Evolutionary conservation across 108 stramenopile species (phyloP), one percentile per base, ranked within the genome.

Genomic region (Nannochloropsis salina): DNA sequence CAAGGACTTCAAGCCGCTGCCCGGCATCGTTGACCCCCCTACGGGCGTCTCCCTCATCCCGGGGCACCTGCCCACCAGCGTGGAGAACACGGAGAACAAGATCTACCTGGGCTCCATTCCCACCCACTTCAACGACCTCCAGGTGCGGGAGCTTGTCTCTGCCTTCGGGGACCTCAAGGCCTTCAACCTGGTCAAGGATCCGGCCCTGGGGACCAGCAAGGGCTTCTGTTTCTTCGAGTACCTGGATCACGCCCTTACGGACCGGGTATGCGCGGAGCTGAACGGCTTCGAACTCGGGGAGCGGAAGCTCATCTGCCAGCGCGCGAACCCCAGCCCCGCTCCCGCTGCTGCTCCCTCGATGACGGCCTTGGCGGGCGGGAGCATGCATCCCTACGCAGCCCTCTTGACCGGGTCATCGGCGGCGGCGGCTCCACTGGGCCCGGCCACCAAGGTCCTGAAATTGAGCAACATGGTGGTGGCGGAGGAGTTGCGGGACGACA

Each of bases 381-480:
- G 40, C 81, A n/a, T 81, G 22, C 81, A 74, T 3, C 61, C 61
- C 2, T 74, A 74, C 61, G 61, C 61, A 4, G 61, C 61, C 8
- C 61, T 74, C 61, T n/a, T 74, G 22, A 41, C 40, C 11, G 81
- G 81, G 5, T 40, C 21, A 81, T 11, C 81, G 11, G 81, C 81
- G 22, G 81, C 6, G 81, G 22, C 20, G 41, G 22, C 81, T 5
- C 81, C 81, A 2, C 81, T 41, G 20, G 81, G 40, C 81, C 41
- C 74, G 9, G 81, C 85, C 2, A 90, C 89, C 74, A 80, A 47
- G 18, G 91, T 97, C 40, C 89, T 98, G 41, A 94, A 94, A 4
- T 89, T 98, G 86, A 91, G 90, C 81, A 98, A 98, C 89, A 98
- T 98, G 96, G 95, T 97, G 0, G 92, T 92, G 42, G 91, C 94